phyloP scores from a whole-genome alignment of 2,329 filamentous ascomycete genomes.

The Fusarium sp. region DNA sequence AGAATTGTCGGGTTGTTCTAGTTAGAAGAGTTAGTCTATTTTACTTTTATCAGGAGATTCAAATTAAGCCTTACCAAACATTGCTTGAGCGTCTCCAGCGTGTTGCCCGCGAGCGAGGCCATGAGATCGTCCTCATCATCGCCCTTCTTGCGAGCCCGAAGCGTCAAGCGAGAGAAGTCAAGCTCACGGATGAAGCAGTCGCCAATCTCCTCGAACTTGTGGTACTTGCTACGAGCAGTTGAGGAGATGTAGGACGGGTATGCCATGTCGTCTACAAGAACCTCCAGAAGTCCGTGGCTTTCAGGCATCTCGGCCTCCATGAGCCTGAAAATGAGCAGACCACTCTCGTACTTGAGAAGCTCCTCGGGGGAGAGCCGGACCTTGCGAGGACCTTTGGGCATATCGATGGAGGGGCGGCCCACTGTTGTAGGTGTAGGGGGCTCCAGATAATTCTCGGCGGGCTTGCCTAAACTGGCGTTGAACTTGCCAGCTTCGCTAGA shows the following conservation, averaged over 20 bases:
- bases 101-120: slow-evolving; percentile 86
- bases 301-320: slow-evolving; percentile 88
- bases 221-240: slow-evolving; percentile 75
- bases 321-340: slow-evolving; percentile 93
- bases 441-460: slow-evolving; percentile 40
- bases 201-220: slow-evolving; percentile 90
- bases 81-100: slow-evolving; percentile 87
- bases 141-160: slow-evolving; percentile 85
- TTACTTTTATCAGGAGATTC: not conserved
- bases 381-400: slow-evolving; percentile 75
- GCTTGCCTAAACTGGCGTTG: slow-evolving; percentile 55
- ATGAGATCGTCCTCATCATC: slow-evolving; percentile 83
- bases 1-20: slow-evolving; percentile 91
- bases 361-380: slow-evolving; percentile 83
- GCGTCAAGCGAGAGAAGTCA: slow-evolving; percentile 93
- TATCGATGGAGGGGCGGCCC: slow-evolving; percentile 61
- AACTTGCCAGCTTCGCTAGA: slow-evolving; percentile 60
- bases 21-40: slow-evolving; percentile 10
- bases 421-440: slow-evolving; percentile 56
- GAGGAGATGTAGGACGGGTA: slow-evolving; percentile 90
- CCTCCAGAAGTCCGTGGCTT: slow-evolving; percentile 81
- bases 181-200: slow-evolving; percentile 97
- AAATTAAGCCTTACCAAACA: slow-evolving; percentile 74
- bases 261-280: slow-evolving; percentile 93
- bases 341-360: slow-evolving; percentile 87